Conservation (phyloP, 306 rosid genomes). For the Trifolium subterraneum region DNA sequence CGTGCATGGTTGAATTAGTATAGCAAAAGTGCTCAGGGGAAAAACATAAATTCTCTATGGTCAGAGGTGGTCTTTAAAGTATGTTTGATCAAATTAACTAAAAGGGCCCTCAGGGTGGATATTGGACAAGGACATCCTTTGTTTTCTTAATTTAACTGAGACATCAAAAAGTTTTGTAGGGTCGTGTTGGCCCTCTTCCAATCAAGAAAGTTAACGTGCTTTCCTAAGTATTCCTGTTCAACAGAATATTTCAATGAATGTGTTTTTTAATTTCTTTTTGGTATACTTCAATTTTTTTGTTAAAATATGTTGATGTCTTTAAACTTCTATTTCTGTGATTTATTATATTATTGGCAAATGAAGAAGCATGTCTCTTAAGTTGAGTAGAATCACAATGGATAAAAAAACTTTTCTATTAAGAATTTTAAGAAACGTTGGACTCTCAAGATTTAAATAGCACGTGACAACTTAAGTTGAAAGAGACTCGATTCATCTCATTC, state of each 20-base stretch:
- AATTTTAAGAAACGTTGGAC: no score
- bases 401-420: no score
- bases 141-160: conserved; percentile 56
- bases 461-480: no score
- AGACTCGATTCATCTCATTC: no score
- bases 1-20: conserved; percentile 34
- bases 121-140: conserved; percentile 58
- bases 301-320: conserved; percentile 27
- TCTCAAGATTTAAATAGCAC: no score
- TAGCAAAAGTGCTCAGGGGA: conserved; percentile 39
- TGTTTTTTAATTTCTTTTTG: neutral
- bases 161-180: conserved; percentile 49
- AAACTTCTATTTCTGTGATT: conserved; percentile 4
- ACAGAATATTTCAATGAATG: conserved; percentile 50
- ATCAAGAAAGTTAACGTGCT: conserved; percentile 58
- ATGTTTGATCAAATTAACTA: conserved; percentile 39
- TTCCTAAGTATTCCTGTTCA: conserved; percentile 45
- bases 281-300: neutral
- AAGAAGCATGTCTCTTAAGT: no score
- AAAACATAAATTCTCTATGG: conserved; percentile 43
- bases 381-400: no score
- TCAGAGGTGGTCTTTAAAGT: conserved; percentile 46
- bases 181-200: conserved; percentile 56
- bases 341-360: neutral
- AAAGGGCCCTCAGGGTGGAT: conserved; percentile 45